Conservation (phyloP, 2,329 filamentous ascomycete species). For the Fusarium kyushuense region DNA sequence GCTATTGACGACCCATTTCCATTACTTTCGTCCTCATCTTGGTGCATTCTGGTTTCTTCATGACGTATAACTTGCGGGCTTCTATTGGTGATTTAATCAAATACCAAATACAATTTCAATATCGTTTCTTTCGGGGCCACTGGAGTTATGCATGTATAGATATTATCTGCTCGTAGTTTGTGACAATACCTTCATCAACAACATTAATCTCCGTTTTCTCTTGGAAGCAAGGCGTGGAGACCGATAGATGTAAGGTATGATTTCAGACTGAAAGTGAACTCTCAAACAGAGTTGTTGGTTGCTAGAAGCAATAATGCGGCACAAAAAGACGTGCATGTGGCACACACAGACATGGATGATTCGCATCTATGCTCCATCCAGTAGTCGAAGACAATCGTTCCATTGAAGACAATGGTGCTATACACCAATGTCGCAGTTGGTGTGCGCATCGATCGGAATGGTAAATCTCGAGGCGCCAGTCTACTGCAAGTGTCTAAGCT, state of each 20-base stretch:
- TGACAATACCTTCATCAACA: neutral
- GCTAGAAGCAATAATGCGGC: constrained; percentile 18
- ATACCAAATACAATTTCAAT: neutral
- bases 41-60: neutral
- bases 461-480: neutral
- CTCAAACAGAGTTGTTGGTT: constrained; percentile 15
- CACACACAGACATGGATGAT: neutral
- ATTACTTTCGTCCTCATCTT: neutral
- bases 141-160: neutral
- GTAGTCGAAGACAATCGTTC: neutral
- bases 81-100: neutral
- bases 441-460: neutral
- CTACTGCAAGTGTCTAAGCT: constrained; percentile 6
- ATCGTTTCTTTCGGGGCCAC: neutral
- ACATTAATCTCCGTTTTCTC: neutral
- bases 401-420: neutral
- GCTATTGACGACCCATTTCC: neutral
- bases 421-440: neutral
- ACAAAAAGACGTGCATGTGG: neutral
- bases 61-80: neutral
- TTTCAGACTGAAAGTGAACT: neutral
- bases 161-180: neutral
- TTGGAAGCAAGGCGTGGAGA: neutral
- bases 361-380: constrained; percentile 11
- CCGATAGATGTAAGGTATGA: neutral